Conservation (phyloP, 768 basidiomycete genomes). For the Macrolepiota albuminosa region DNA sequence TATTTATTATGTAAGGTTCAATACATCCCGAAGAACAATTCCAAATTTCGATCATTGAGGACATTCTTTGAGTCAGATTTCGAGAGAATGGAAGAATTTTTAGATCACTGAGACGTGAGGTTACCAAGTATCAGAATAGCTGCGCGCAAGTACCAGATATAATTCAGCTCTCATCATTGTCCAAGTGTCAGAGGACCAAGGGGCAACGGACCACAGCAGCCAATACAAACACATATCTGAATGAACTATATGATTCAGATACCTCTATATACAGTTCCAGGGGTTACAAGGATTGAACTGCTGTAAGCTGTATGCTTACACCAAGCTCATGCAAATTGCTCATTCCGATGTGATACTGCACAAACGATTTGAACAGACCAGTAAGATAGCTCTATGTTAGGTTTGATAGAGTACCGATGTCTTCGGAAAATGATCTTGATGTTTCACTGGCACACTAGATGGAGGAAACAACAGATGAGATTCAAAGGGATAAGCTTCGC, state of each 20-base stretch:
- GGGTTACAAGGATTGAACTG: no score
- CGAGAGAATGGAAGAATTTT: neutral
- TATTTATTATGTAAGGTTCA: neutral
- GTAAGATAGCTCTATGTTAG: neutral
- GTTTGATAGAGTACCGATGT: neutral
- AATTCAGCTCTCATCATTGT: no score
- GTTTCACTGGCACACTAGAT: neutral
- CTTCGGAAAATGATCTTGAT: neutral
- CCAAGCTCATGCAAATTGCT: neutral
- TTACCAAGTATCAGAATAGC: neutral
- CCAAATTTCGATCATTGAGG: neutral
- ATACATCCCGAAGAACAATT: neutral
- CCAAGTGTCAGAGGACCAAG: no score
- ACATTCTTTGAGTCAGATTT: neutral
- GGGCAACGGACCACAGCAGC: no score
- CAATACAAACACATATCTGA: no score
- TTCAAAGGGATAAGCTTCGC: neutral
- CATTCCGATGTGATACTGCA: neutral
- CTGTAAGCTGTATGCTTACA: neutral
- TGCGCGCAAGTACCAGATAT: no score
- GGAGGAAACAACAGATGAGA: neutral
- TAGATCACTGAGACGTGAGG: no score
- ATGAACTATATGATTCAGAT: no score
- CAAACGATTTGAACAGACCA: neutral
- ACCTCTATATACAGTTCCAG: no score